These are phyloP conservation scores for Macrocybe gigantea DNA, from an alignment of 768 basidiomycete genomes.

Conservation along the genomic window DNA sequence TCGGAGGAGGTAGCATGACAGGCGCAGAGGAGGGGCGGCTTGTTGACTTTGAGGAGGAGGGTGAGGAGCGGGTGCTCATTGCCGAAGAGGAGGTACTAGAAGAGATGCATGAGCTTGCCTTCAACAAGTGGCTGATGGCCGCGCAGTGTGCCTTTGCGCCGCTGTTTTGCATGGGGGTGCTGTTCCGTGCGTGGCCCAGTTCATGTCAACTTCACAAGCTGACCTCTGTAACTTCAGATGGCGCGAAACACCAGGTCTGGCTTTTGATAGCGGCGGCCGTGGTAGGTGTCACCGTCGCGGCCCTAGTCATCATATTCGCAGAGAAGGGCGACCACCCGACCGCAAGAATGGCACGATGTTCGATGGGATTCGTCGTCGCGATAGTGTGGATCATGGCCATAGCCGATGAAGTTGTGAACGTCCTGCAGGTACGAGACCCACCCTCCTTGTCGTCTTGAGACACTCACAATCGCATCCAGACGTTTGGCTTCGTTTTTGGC, in stretches of 20 bases:
- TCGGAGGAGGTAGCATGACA: conserved; percentile 8
- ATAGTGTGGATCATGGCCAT: conserved; percentile 99
- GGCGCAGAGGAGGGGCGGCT: conserved; percentile 33
- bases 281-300: conserved; percentile 47
- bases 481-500: conserved; percentile 90
- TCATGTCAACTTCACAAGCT: neutral
- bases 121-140: conserved; percentile 82
- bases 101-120: conserved; percentile 57
- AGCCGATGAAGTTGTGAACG: conserved; percentile 90
- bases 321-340: conserved; percentile 51
- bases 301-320: conserved; percentile 54
- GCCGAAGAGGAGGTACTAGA: conserved; percentile 73
- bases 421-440: conserved; percentile 61
- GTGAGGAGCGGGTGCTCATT: conserved; percentile 58
- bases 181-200: conserved; percentile 64
- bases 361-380: conserved; percentile 85
- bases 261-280: conserved; percentile 48
- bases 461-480: conserved; percentile 38
- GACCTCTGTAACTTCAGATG: conserved; percentile 26
- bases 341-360: conserved; percentile 68
- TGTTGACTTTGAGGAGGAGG: conserved; percentile 73
- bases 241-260: conserved; percentile 38
- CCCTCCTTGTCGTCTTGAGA: neutral
- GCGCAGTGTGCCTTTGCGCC: conserved; percentile 82
- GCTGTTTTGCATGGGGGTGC: conserved; percentile 62